Percentiles rank a stretch among this genome's conserved stretches.
Evolutionary conservation across 2,329 filamentous ascomycete genomes (phyloP).

Genomic region (Epicoccum nigrum): DNA sequence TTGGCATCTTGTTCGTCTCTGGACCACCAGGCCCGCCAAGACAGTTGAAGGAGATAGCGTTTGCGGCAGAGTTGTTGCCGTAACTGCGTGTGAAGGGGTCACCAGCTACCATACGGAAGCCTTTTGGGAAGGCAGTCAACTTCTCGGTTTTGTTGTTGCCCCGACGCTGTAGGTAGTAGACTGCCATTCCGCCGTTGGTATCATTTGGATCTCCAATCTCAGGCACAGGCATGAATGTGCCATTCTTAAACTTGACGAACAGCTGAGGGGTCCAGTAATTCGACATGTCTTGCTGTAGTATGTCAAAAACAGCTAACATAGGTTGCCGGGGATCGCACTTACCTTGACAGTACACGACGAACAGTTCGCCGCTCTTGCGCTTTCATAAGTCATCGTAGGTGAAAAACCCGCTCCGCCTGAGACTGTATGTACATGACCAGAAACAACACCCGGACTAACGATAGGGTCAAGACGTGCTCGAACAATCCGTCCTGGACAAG

Average conservation of each 20-base stretch:
- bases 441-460: conserved; percentile 63
- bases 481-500: conserved; percentile 35
- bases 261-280: conserved; percentile 80
- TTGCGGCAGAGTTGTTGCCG: conserved; percentile 50
- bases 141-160: conserved; percentile 63
- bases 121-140: conserved; percentile 71
- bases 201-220: conserved; percentile 56
- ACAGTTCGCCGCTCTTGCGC: conserved; percentile 66
- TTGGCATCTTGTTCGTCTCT: conserved; percentile 67
- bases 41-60: conserved; percentile 65
- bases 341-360: conserved; percentile 71
- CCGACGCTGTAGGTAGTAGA: conserved; percentile 70
- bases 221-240: conserved; percentile 65
- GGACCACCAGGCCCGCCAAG: conserved; percentile 50
- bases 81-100: conserved; percentile 65
- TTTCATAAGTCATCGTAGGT: conserved; percentile 65
- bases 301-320: neutral
- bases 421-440: conserved; percentile 72
- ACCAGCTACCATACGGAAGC: conserved; percentile 74
- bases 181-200: conserved; percentile 66
- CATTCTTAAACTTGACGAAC: conserved; percentile 62
- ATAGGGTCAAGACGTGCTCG: conserved; percentile 70
- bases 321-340: neutral
- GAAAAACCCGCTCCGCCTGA: conserved; percentile 74
- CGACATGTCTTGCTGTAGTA: conserved; percentile 48